Conservation (phyloP, 805 yeast species). For the Barnettozyma salicaria region DNA sequence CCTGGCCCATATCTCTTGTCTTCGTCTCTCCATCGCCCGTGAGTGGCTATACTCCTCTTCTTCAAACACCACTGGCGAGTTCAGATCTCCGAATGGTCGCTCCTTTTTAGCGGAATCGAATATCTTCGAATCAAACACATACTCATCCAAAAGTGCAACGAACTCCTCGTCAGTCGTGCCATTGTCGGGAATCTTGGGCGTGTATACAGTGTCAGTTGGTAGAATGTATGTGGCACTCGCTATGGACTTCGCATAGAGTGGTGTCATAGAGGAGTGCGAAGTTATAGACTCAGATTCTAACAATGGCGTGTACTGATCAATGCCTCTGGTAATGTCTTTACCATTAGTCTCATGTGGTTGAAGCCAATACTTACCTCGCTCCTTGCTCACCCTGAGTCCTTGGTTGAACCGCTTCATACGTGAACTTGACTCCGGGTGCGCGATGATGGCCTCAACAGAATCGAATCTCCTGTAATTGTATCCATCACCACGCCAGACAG, state of each 20-base stretch:
- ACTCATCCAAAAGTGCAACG: constrained; percentile 20
- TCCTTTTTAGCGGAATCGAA: constrained; percentile 31
- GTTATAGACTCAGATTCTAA: constrained; percentile 19
- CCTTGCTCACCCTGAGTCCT: constrained; percentile 75
- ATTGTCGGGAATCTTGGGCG: no score
- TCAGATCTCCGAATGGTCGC: constrained; percentile 34
- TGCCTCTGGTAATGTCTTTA: not conserved
- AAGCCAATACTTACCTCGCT: constrained; percentile 73
- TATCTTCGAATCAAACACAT: constrained; percentile 30
- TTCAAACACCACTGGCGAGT: constrained; percentile 37
- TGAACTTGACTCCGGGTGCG: constrained; percentile 61
- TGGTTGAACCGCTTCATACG: constrained; percentile 67
- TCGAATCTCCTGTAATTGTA: constrained; percentile 84
- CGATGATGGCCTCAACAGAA: constrained; percentile 62
- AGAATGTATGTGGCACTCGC: no score
- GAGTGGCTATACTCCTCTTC: constrained; percentile 25
- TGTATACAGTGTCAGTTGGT: no score
- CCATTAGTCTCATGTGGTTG: constrained; percentile 1
- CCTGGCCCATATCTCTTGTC: constrained; percentile 22
- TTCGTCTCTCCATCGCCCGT: constrained; percentile 23
- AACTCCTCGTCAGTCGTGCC: constrained; percentile 12
- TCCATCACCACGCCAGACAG: constrained; percentile 58
- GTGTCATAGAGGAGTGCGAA: constrained; percentile 22
- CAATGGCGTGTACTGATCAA: constrained; percentile 17
- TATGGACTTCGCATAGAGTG: constrained; percentile 23